Percentiles rank a stretch among this genome's conserved stretches.
Evolutionary conservation across 352 stramenopile genomes (phyloP).

Genomic region (Lagenidium giganteum): DNA sequence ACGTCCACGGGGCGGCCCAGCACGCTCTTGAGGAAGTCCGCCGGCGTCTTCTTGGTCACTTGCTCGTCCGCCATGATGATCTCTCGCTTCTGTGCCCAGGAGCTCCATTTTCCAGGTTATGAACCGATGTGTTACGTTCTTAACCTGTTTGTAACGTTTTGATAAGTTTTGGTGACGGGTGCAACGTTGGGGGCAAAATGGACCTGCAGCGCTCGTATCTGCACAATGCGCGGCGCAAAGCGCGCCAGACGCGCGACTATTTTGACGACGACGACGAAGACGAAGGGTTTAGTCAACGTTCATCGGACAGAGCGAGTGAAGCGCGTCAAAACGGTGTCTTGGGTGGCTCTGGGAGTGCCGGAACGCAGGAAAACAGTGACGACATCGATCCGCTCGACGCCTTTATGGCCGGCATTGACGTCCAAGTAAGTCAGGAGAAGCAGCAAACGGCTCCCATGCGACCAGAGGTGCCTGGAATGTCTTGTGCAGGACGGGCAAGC

Average conservation of each 20-base stretch:
- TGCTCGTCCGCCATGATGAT: slow-evolving; percentile 26
- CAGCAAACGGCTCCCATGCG: slow-evolving; percentile 2
- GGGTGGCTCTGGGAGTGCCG: background rate
- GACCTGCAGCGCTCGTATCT: slow-evolving; percentile 58
- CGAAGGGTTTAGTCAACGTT: slow-evolving; percentile 3
- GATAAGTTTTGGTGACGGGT: slow-evolving; percentile 7
- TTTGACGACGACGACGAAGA: slow-evolving; percentile 66
- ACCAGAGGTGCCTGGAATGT: slow-evolving; percentile 43
- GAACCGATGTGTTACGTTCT: background rate
- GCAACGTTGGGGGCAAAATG: slow-evolving; percentile 18
- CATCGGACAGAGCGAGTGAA: background rate
- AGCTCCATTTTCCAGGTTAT: slow-evolving; percentile 1
- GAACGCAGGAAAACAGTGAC: slow-evolving; percentile 14
- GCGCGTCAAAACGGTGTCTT: slow-evolving; percentile 1
- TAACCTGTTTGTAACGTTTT: no score
- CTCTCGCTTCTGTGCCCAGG: slow-evolving; percentile 4
- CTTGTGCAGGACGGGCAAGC: no score
- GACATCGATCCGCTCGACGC: slow-evolving; percentile 82
- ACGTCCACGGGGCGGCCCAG: slow-evolving; percentile 96
- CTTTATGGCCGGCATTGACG: slow-evolving; percentile 81
- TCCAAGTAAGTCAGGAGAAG: slow-evolving; percentile 55
- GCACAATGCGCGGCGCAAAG: slow-evolving; percentile 45
- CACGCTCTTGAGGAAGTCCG: slow-evolving; percentile 90
- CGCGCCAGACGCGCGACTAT: slow-evolving; percentile 35
- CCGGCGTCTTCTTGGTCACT: slow-evolving; percentile 81